A percentile compares a stretch with the other conserved stretches of the same genome.
phyloP scores from a whole-genome alignment of 768 basidiomycete genomes.

The Tulasnella sp. region DNA sequence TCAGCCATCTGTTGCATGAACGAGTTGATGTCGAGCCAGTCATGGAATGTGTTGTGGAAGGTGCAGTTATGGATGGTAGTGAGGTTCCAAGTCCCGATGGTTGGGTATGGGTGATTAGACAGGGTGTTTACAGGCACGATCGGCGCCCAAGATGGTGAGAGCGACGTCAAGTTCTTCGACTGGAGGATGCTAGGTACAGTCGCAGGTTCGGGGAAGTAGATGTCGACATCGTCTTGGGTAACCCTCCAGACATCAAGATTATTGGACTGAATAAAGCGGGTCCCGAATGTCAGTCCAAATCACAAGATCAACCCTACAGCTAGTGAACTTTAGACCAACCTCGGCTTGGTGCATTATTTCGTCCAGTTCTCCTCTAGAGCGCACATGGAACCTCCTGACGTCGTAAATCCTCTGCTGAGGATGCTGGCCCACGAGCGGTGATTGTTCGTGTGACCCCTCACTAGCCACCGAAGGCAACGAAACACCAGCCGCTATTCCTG shows the following conservation, averaged over 20 bases:
- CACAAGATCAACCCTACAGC: not conserved
- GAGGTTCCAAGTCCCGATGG: slow-evolving; percentile 8
- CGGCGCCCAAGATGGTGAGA: not conserved
- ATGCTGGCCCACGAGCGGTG: not conserved
- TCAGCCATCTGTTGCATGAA: slow-evolving; percentile 41
- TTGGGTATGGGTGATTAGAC: not conserved
- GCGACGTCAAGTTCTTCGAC: not conserved
- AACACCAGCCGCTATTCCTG: not conserved
- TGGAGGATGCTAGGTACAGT: not conserved
- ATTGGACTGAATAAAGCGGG: not conserved
- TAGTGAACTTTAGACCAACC: not conserved
- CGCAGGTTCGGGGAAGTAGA: not conserved
- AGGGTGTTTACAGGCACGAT: not conserved
- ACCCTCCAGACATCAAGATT: slow-evolving; percentile 7
- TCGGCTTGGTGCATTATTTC: not conserved
- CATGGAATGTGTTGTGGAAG: slow-evolving; percentile 42
- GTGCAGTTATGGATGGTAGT: slow-evolving; percentile 13
- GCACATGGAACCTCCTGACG: not conserved
- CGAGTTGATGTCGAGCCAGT: slow-evolving; percentile 38
- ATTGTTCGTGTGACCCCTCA: not conserved
- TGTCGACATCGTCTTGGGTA: not conserved
- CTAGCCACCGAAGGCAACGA: not conserved
- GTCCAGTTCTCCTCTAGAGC: not conserved
- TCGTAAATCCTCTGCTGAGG: not conserved
- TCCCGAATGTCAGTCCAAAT: not conserved